Base-by-base conservation (phyloP, 2,329 filamentous ascomycete genomes). In the Penicillium thymicola region DNA sequence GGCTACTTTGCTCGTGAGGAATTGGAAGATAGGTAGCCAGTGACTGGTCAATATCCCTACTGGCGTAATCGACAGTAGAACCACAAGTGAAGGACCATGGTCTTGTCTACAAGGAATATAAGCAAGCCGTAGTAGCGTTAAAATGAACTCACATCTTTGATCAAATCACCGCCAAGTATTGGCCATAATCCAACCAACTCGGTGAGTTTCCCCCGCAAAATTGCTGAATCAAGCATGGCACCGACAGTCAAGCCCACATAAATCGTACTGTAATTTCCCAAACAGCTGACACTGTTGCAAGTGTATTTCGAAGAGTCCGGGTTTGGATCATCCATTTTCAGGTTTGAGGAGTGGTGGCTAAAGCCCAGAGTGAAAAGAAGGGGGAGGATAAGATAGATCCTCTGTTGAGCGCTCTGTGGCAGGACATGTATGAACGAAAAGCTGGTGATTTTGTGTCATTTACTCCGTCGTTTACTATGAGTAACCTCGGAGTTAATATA, bases 241-340 rank as follows among this genome's bases (percentile, higher is more conserved):
- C 38, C 23, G 21, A 49, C 14, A 14, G 38, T 11, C n/a, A 49
- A 18, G 30, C 46, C 46, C 11, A 25, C n/a, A 21, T 49, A 49
- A 4, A 49, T 49, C 2, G 46, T 49, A 11, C 32, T 49, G 4
- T 38, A 3, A 14, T 13, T 18, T 37, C 32, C 34, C 1, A 49
- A 28, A 49, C 23, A 18, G 11, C n/a, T 49, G 7, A 14, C 23
- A 28, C 32, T 28, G 1, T 38, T 49, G 23, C 23, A 49, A 18
- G n/a, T 37, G 13, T 49, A 49, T 18, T 18, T 38, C 2, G 38
- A 27, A n/a, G 16, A 54, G 23, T 64, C 61, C 4, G 10, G 59
- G 8, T 59, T 70, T 6, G 61, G 63, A 10, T 62, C 62, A 0
- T 68, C 67, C 4, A 53, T 13, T 18, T 59, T 70, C 13, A 51